phyloP scores from a whole-genome alignment of 2,329 filamentous ascomycete species.

The Daldinia sp. region DNA sequence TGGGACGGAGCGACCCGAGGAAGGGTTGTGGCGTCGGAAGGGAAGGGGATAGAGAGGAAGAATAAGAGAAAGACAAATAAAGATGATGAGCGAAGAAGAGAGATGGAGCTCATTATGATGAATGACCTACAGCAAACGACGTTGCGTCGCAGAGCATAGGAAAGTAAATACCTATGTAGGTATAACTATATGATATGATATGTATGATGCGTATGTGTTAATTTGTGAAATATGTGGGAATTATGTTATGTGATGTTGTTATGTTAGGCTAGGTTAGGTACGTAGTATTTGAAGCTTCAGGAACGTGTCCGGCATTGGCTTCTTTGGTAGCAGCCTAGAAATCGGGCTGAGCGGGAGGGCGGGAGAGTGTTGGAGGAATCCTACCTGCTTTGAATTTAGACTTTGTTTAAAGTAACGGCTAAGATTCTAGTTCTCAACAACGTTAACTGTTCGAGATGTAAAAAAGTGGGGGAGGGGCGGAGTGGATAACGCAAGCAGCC shows the following conservation, averaged over 20 bases:
- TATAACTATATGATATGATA: neutral
- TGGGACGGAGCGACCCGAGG: conserved; percentile 22
- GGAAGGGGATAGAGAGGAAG: conserved; percentile 20
- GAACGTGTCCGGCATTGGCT: conserved; percentile 1
- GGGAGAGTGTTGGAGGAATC: neutral
- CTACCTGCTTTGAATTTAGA: conserved; percentile 14
- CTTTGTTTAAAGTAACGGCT: conserved; percentile 14
- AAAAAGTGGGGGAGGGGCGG: conserved; percentile 21
- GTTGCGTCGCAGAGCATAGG: conserved; percentile 28
- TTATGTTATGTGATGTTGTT: too few species aligned
- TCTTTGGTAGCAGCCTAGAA: conserved; percentile 8
- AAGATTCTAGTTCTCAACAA: conserved; percentile 11
- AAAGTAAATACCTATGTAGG: conserved; percentile 7
- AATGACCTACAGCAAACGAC: conserved; percentile 7
- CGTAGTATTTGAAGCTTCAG: neutral
- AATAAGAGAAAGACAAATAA: conserved; percentile 19
- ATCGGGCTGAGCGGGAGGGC: conserved; percentile 6
- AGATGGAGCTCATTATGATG: conserved; percentile 27
- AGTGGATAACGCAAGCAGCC: conserved; percentile 13
- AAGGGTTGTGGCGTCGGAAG: conserved; percentile 30
- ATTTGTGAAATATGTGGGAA: neutral
- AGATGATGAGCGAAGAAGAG: conserved; percentile 17
- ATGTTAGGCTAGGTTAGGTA: neutral
- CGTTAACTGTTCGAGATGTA: conserved; percentile 9
- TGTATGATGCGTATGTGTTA: neutral